These are phyloP conservation scores for Ogataea paraovalis DNA, from an alignment of 805 yeast species.

Conservation along the genomic window DNA sequence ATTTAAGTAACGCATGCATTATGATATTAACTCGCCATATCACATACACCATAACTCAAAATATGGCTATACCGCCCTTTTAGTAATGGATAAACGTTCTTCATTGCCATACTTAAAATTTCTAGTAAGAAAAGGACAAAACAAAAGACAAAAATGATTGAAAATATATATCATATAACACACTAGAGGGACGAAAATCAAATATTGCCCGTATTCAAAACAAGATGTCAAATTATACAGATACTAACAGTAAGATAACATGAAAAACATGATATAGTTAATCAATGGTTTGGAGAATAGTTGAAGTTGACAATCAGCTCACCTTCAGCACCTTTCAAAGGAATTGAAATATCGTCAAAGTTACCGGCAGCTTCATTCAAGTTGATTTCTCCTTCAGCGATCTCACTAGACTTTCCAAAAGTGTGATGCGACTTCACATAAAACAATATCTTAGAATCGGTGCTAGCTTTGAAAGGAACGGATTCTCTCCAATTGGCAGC, in stretches of 20 bases:
- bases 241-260: not conserved
- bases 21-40: too few species aligned
- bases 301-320: conserved; percentile 38
- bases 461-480: conserved; percentile 60
- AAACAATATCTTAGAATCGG: conserved; percentile 57
- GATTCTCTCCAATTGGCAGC: conserved; percentile 57
- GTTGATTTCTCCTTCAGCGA: conserved; percentile 55
- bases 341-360: conserved; percentile 37
- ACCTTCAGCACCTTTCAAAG: conserved; percentile 36
- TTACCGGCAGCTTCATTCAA: conserved; percentile 48
- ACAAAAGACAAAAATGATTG: too few species aligned
- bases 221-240: too few species aligned
- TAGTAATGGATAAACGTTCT: too few species aligned
- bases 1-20: too few species aligned
- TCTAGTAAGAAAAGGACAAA: too few species aligned
- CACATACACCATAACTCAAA: too few species aligned
- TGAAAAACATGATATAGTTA: not conserved
- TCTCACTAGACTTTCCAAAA: conserved; percentile 63
- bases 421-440: conserved; percentile 63
- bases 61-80: too few species aligned
- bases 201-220: too few species aligned
- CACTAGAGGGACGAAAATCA: too few species aligned
- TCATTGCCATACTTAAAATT: too few species aligned
- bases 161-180: too few species aligned
- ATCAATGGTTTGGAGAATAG: conserved; percentile 19